Base-by-base conservation (phyloP, 2,329 filamentous ascomycete species). In the Colletotrichum higginsianum region DNA sequence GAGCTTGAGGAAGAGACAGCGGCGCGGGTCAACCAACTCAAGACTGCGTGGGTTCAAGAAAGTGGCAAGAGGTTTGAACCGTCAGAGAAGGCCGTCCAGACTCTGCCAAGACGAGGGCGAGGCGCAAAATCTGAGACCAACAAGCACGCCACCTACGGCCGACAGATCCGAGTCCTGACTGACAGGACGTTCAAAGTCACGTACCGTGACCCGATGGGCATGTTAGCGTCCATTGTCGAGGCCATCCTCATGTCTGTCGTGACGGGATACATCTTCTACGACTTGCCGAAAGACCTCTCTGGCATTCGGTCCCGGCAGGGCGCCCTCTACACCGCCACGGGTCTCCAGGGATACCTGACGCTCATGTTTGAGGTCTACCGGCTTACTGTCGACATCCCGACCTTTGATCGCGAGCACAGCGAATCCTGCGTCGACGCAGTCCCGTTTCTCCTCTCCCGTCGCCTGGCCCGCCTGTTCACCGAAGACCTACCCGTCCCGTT, bases 291-390 rank as follows among this genome's bases (percentile, higher is more conserved):
- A 13, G 91, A 91, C 67, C 88, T 92, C 57, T 85, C 92, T 1
- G 93, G 93, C 0, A 95, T 95, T 58, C 87, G 93, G 30, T 94
- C 92, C 35, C 87, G 93, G 2, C 84, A 95, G 78, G 93, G 92
- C 60, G 92, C 91, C 7, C 81, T 95, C 0, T 95, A 95, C 75
- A 93, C 89, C 2, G 90, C 91, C 0, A 86, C 91, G 8, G 91
- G 89, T 5, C 84, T 95, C 7, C 93, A 95, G 76, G 92, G 92
- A 1, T 95, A 95, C 77, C 85, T 95, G 3, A 91, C 94, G 61
- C 84, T 95, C 13, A 84, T 94, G 15, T 95, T 93, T 73, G 93
- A 95, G 79, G 91, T 90, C 0, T 95, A 94, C 76, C 89, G 93
- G 5, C 82, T 95, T 69, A 93, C 91, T 0, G 87, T 92, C 61